A percentile compares a stretch with the other conserved stretches of the same genome.
These are phyloP conservation scores for Salvia splendens DNA, from an alignment of 257 asterid species.

Conservation along the genomic window DNA sequence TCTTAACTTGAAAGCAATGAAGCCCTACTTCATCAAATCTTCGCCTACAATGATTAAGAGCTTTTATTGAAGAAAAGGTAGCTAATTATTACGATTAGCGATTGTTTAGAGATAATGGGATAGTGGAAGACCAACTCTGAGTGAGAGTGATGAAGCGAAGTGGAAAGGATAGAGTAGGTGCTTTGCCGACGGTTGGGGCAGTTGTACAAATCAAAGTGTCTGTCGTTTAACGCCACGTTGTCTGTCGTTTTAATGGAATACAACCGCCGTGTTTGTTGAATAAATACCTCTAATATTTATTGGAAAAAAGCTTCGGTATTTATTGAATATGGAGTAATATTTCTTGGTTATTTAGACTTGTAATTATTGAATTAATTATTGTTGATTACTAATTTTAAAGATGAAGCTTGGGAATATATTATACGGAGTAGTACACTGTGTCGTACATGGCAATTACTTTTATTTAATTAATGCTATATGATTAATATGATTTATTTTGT, in stretches of 20 bases:
- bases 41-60: slow-evolving; percentile 3
- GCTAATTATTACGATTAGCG: slow-evolving; percentile 6
- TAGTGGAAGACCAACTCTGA: slow-evolving; percentile 11
- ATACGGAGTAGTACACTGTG: too few relatives aligned
- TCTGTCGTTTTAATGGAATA: not conserved
- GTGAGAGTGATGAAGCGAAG: slow-evolving; percentile 2
- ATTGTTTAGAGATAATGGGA: slow-evolving; percentile 4
- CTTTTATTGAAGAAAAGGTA: slow-evolving; percentile 5
- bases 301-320: too few relatives aligned
- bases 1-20: slow-evolving; percentile 15
- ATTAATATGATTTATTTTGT: too few relatives aligned
- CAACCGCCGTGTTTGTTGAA: not conserved
- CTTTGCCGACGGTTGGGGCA: slow-evolving; percentile 20
- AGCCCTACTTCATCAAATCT: slow-evolving; percentile 19
- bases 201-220: not conserved
- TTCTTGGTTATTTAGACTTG: too few relatives aligned
- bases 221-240: slow-evolving; percentile 9
- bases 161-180: not conserved
- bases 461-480: too few relatives aligned
- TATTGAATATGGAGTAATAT: too few relatives aligned
- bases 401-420: too few relatives aligned
- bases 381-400: too few relatives aligned
- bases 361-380: too few relatives aligned
- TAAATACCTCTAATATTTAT: too few relatives aligned
- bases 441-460: too few relatives aligned